Evolutionary conservation across 164 flowering plant genomes (phyloP), one percentile per base, ranked within the genome.

Genomic region (Cinnamomum micranthum): DNA sequence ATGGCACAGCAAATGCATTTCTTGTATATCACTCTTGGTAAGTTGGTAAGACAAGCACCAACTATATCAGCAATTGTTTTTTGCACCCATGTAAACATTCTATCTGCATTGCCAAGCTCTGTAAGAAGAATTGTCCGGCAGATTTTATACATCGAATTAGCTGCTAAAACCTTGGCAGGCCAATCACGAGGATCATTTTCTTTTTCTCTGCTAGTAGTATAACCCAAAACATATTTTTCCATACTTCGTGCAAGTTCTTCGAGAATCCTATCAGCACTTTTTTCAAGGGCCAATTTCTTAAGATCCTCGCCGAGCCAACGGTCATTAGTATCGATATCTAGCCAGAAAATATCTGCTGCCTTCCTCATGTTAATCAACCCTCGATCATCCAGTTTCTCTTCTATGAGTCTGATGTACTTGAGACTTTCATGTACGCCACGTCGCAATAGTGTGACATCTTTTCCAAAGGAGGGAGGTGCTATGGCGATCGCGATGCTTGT

Each of bases 391-490:
- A 87, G 79, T 73, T 76, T 78, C 12, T 81, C 72, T 24, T 88
- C 91, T 63, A 88, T 58, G 31, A 80, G 59, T 68, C 79, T 81
- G 62, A 87, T 83, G 65, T 80, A 88, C 25, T 27, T 67, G 15
- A 90, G 82, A 1, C 88, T 89, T 79, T 88, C 85, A 63, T 78
- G 51, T 9, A 88, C 87, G 4, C 83, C 74, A 9, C 7, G 10
- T 12, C 81, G 68, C 63, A 90, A 65, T 68, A 68, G 65, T 27
- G 85, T 72, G 0, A 69, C 64, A 19, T 35, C 1, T 0, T 25
- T 17, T 17, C 81, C 79, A 20, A 80, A 78, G 69, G 72, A 69
- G 20, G 91, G 90, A 58, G 87, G 82, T 66, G 93, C 85, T 3
- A 52, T 4, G 0, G 33, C 33, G 33, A 88, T 69, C 50, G 87